Evolutionary conservation across 2,329 filamentous ascomycete genomes (phyloP), one percentile per base, ranked within the genome.

Genomic region (Myriosclerotinia scirpicola): DNA sequence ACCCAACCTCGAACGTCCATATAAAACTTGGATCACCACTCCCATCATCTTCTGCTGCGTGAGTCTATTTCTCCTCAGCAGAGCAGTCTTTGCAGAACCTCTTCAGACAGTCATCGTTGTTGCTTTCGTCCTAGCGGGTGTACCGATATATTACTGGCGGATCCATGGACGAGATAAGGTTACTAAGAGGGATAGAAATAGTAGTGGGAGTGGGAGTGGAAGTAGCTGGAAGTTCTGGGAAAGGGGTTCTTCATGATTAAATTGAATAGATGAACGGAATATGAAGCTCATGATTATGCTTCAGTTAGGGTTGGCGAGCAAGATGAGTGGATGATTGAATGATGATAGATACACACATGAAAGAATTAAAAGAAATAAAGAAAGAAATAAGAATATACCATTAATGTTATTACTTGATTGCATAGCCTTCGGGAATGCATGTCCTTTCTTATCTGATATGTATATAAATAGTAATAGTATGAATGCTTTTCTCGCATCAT

Each of bases 11-110:
- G 93, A 97, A 77, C 82, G 95, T 36, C 94, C 95, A 0, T 99
- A 99, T 79, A 89, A 88, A 77, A 97, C 93, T 3, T 99, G 94
- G 95, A 97, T 99, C 75, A 90, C 90, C 0, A 99, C 95, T 2
- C 95, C 95, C 14, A 94, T 99, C 71, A 94, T 97, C 66, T 99
- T 99, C 77, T 99, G 95, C 84, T 99, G 95, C 76, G 95, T 99
- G 50, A 96, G 92, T 76, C 78, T 99, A 71, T 99, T 99, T 76
- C 79, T 99, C 71, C 85, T 99, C 53, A 93, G 88, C 75, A 84
- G 95, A 61, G 93, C 93, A 4, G 88, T 98, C 17, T 95, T 99
- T 76, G 90, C 93, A 17, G 89, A 97, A 79, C 95, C 95, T 5
- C 73, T 96, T 62, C 93, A 99, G 82, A 97, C 94, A 0, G 77